Base-by-base conservation (phyloP, 225 moss, liverwort and hornwort species). In the Antitrichia curtipendula region DNA sequence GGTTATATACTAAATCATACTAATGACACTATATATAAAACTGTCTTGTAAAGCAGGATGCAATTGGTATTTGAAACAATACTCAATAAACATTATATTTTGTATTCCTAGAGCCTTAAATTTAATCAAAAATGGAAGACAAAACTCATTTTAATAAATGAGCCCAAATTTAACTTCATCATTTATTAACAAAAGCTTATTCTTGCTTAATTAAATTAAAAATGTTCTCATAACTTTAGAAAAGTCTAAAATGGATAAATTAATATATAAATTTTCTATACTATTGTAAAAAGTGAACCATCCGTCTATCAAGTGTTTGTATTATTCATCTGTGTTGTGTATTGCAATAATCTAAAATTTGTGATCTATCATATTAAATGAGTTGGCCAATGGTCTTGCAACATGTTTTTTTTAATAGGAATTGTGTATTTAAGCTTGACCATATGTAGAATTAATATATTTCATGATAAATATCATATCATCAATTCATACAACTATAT, bases 251-350 rank as follows among this genome's bases (percentile, higher is more conserved):
- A 19, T 56, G 2, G 2, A 28, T 1, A 58, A 40, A 79, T 3
- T 7, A 54, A 8, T 58, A 18, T 8, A 28, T 40, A 0, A 8
- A 58, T 40, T 41, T 40, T 58, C n/a, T n/a, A n/a, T n/a, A 45
- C 6, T 49, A 12, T 1, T 1, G 0, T 34, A 52, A 34, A 8
- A 52, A 50, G 3, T 50, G 8, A 75, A 27, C 10, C 10, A 77
- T 16, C 2, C 16, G 0, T 56, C 10, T 56, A 38, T 38, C 2
- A 38, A 77, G 16, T 27, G 0, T n/a, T 77, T 77, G 7, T 56
- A 54, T 38, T 25, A 25, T 10, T 54, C n/a, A 77, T n/a, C n/a
- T n/a, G n/a, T n/a, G 8, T 2, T 23, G 0, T 49, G 0, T 0
- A 8, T 3, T 28, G 6, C 3, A 22, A 16, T 8, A n/a, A n/a